Base-by-base conservation (phyloP, 2,329 filamentous ascomycete genomes). In the Fusarium clavum region DNA sequence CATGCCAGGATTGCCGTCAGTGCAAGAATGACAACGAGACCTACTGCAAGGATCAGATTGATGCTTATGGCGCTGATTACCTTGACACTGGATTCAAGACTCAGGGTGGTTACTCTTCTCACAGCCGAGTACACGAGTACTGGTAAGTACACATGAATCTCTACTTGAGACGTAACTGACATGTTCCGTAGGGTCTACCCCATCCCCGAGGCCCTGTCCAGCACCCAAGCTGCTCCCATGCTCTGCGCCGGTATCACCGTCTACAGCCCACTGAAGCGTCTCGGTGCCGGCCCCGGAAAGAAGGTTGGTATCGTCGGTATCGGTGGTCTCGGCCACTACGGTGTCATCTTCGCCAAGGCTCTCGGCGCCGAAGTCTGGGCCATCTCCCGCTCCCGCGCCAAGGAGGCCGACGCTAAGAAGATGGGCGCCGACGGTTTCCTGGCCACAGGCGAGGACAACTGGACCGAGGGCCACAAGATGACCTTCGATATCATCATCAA, bases 231-330 rank as follows among this genome's bases (percentile, higher is more conserved):
- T 2, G 93, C 92, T 3, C 92, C 92, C 12, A 94, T 94, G 91
- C 86, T 96, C 72, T 97, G 94, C 80, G 94, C 92, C 43, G 94
- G 94, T 69, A 85, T 97, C 71, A 97, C 94, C 6, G 89, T 90
- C 63, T 97, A 90, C 83, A 91, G 88, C 64, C 93, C 94, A 2
- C 85, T 97, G 16, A 90, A 92, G 69, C 87, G 93, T 51, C 90
- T 94, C 76, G 92, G 92, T 24, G 86, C 87, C 64, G 92, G 92
- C 0, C 91, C 91, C 2, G 93, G 93, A 67, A 93, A 92, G 84
- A 93, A 93, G 82, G 89, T 94, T 24, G 92, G 87, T 40, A 88
- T 94, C 65, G 88, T 94, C 11, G 92, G 92, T 67, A 83, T 94
- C 70, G 91, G 91, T 20, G 91, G 91, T 14, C 87, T 93, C 59